These are phyloP conservation scores for Scheffersomyces illinoinensis DNA, from an alignment of 1,139 yeast species.

Conservation along the genomic window DNA sequence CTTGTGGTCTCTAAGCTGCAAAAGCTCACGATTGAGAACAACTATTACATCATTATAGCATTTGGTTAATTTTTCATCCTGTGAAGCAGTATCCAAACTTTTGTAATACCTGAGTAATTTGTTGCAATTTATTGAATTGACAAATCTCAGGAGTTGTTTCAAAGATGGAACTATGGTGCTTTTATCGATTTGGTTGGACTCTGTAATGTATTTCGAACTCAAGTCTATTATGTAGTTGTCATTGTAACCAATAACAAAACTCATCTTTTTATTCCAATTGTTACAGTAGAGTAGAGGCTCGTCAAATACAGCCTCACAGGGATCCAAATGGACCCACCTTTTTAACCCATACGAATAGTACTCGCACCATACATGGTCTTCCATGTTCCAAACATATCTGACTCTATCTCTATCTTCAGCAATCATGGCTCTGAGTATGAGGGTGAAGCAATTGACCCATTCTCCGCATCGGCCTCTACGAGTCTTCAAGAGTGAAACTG, in stretches of 20 bases:
- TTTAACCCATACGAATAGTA: conserved; percentile 60
- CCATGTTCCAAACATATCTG: conserved; percentile 83
- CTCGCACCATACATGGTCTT: conserved; percentile 97
- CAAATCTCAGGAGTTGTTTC: conserved; percentile 32
- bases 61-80: not conserved
- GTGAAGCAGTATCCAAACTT: not conserved
- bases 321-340: conserved; percentile 87
- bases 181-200: conserved; percentile 54
- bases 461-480: conserved; percentile 90
- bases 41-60: conserved; percentile 9
- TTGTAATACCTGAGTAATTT: not conserved
- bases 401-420: conserved; percentile 11
- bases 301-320: conserved; percentile 85
- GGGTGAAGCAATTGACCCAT: conserved; percentile 85
- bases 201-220: conserved; percentile 64
- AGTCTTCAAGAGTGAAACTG: conserved; percentile 58
- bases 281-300: conserved; percentile 73
- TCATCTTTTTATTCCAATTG: conserved; percentile 95
- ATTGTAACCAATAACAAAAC: conserved; percentile 74
- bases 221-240: conserved; percentile 67
- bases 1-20: conserved; percentile 2
- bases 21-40: conserved; percentile 7
- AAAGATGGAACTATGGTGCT: conserved; percentile 39
- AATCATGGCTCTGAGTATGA: conserved; percentile 60
- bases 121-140: conserved; percentile 38